Conservation (phyloP, 768 basidiomycete genomes). For the Amanita inopinata region DNA sequence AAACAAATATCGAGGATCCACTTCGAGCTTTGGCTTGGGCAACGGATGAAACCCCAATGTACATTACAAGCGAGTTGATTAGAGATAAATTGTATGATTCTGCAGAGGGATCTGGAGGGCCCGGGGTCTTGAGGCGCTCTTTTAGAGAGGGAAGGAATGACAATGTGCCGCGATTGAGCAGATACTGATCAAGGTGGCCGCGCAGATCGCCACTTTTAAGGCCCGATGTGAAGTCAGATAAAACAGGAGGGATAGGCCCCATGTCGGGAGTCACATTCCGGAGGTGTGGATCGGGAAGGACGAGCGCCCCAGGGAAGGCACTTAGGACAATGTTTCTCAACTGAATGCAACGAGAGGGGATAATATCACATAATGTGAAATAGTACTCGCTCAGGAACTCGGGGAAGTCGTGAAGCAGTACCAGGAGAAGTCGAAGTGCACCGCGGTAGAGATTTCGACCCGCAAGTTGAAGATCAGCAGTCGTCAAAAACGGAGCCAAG, state of each 20-base stretch:
- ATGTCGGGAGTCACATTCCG: slow-evolving; percentile 79
- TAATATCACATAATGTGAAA: slow-evolving; percentile 88
- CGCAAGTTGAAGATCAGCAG: slow-evolving; percentile 68
- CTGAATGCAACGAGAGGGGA: slow-evolving; percentile 90
- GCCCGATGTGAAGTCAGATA: slow-evolving; percentile 83
- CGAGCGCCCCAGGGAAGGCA: slow-evolving; percentile 78
- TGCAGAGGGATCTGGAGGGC: slow-evolving; percentile 31
- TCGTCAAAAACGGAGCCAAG: slow-evolving; percentile 81
- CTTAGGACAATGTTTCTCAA: slow-evolving; percentile 93
- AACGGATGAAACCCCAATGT: slow-evolving; percentile 88
- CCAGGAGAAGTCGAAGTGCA: slow-evolving; percentile 80
- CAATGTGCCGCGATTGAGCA: slow-evolving; percentile 64
- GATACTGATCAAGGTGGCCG: slow-evolving; percentile 72
- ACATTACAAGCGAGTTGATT: slow-evolving; percentile 92
- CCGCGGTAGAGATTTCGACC: slow-evolving; percentile 87
- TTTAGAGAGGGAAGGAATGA: slow-evolving; percentile 71
- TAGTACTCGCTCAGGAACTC: slow-evolving; percentile 97
- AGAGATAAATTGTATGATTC: slow-evolving; percentile 81
- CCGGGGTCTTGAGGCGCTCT: slow-evolving; percentile 56
- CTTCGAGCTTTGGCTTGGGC: slow-evolving; percentile 82
- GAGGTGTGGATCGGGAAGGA: slow-evolving; percentile 82
- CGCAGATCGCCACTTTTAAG: slow-evolving; percentile 77
- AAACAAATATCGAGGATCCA: slow-evolving; percentile 71
- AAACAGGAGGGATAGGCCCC: slow-evolving; percentile 83
- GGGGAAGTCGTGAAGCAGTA: slow-evolving; percentile 97